phyloP scores from a whole-genome alignment of 495 filamentous ascomycete genomes.

The Evansstolkia leycettana region DNA sequence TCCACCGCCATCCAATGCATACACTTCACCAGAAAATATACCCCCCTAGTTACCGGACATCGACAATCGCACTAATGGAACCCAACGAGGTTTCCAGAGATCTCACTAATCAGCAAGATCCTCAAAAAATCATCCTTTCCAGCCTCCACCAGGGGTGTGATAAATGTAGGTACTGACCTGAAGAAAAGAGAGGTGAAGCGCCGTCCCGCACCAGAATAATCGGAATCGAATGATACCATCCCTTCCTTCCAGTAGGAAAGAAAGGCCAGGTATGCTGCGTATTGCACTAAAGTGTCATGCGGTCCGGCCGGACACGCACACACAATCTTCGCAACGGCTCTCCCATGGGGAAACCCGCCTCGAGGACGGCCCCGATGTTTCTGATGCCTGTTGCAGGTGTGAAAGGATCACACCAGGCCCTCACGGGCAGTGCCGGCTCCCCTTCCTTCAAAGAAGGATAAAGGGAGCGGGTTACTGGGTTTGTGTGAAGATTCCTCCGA shows the following conservation, averaged over 20 bases:
- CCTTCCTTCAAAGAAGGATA: conserved; percentile 12
- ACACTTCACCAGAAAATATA: no score
- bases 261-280: conserved; percentile 68
- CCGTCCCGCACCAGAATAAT: conserved; percentile 85
- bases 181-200: conserved; percentile 50
- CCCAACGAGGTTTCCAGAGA: conserved; percentile 3
- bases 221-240: conserved; percentile 95
- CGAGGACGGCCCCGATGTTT: conserved; percentile 62
- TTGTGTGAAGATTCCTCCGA: conserved; percentile 96
- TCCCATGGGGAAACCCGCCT: conserved; percentile 54
- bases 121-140: conserved; percentile 19
- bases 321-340: conserved; percentile 92
- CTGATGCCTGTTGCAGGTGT: conserved; percentile 98
- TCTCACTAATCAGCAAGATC: conserved; percentile 30
- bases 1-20: no score
- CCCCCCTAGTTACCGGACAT: background rate
- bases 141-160: conserved; percentile 8
- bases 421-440: conserved; percentile 61
- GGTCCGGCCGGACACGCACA: conserved; percentile 20
- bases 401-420: conserved; percentile 73
- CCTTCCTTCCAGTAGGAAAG: conserved; percentile 20
- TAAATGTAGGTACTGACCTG: conserved; percentile 41
- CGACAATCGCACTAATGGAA: background rate
- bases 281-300: conserved; percentile 96
- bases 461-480: conserved; percentile 32